Percentiles rank a stretch among this genome's conserved stretches.
Conservation (phyloP, 495 filamentous ascomycete genomes). For the Penicillium alfredii region DNA sequence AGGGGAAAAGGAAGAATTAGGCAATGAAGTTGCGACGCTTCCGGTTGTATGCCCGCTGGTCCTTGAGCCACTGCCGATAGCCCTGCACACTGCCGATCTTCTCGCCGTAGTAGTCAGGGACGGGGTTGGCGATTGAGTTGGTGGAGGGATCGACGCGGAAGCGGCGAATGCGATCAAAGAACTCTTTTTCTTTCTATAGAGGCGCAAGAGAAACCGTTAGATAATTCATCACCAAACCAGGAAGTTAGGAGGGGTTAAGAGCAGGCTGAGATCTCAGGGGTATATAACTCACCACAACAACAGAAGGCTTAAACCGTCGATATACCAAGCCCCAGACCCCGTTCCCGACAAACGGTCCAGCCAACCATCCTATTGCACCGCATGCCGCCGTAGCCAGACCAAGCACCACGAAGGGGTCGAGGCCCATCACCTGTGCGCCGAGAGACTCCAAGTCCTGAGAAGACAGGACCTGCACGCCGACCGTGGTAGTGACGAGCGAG, state of each 20-base stretch:
- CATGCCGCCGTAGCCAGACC: constrained; percentile 68
- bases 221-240: constrained; percentile 3
- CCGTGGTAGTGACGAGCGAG: constrained; percentile 49
- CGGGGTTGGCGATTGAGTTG: constrained; percentile 62
- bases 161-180: constrained; percentile 81
- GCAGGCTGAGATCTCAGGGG: background rate
- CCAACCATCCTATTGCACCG: constrained; percentile 75
- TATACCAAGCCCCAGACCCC: constrained; percentile 67
- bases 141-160: constrained; percentile 81
- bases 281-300: constrained; percentile 54
- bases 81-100: constrained; percentile 90
- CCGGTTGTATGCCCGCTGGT: constrained; percentile 93
- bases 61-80: constrained; percentile 92
- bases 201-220: background rate
- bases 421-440: constrained; percentile 59
- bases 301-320: constrained; percentile 56
- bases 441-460: constrained; percentile 62
- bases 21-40: constrained; percentile 66
- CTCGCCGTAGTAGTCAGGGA: constrained; percentile 73
- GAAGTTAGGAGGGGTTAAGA: background rate
- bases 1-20: constrained; percentile 12
- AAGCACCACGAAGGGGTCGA: constrained; percentile 82
- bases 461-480: constrained; percentile 58
- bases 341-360: constrained; percentile 74
- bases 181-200: constrained; percentile 79